Percentiles rank a stretch among this genome's conserved stretches.
These are phyloP conservation scores for Pichia deserticola DNA, from an alignment of 805 yeast genomes.

Conservation along the genomic window DNA sequence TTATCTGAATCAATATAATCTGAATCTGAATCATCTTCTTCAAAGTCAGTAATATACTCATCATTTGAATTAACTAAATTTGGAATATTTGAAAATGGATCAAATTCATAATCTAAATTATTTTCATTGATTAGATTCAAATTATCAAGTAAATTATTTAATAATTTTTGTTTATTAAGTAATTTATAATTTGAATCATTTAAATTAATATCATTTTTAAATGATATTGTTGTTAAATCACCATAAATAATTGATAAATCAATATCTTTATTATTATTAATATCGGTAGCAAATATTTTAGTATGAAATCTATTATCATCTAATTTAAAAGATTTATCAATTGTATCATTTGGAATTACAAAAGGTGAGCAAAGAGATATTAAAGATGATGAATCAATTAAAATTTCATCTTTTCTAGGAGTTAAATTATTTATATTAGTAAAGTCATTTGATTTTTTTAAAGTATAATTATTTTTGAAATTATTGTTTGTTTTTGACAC, in stretches of 20 bases:
- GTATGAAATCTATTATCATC: neutral
- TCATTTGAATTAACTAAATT: too few relatives aligned
- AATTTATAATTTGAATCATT: neutral
- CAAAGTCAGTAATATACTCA: too few relatives aligned
- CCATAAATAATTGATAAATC: conserved; percentile 7
- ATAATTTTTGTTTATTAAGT: neutral
- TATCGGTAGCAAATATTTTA: too few relatives aligned
- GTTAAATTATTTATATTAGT: too few relatives aligned
- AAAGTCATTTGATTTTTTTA: neutral
- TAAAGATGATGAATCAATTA: conserved; percentile 9
- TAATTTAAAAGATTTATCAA: neutral
- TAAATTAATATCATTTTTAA: too few relatives aligned
- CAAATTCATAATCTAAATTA: neutral
- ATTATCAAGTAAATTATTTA: neutral
- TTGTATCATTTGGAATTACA: conserved; percentile 12
- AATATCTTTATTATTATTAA: too few relatives aligned
- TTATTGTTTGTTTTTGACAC: too few relatives aligned
- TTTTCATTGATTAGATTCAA: neutral
- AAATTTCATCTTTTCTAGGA: neutral
- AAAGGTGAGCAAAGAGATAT: conserved; percentile 21
- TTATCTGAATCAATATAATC: conserved; percentile 1
- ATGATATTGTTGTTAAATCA: neutral
- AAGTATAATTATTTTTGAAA: neutral
- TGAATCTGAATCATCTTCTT: too few relatives aligned
- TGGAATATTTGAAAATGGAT: too few relatives aligned